Evolutionary conservation across 2,329 filamentous ascomycete species (phyloP), one percentile per base, ranked within the genome.

Genomic region (Fusarium odoratissimum): DNA sequence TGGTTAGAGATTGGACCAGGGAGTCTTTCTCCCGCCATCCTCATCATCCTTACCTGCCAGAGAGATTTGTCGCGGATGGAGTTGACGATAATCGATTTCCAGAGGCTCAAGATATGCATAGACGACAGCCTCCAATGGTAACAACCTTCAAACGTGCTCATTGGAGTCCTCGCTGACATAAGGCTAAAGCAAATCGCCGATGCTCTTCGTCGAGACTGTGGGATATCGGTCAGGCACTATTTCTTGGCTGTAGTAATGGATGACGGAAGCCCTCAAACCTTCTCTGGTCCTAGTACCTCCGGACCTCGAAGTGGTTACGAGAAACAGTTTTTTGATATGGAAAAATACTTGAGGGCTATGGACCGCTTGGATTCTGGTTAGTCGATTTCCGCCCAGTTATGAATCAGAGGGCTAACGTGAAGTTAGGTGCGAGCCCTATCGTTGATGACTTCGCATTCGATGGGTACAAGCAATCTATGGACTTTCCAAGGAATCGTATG

Each of bases 231-330:
- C 16, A 83, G 84, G 57, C 81, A 82, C 67, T 90, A 86, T 75
- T 89, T 90, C 70, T 81, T 90, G 38, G 87, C 85, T 16, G 84
- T 84, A 4, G 80, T 88, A 44, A 80, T 83, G 40, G 85, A 88
- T 33, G 85, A 87, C 64, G 86, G 86, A 25, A 81, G 82, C 21
- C 75, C 82, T 4, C 81, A 83, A 63, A 86, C 83, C 7, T 87
- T 86, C 60, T 82, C 84, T 6, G 85, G 85, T 6, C 85, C 86
- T 1, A 80, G 82, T 21, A 67, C 72, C 17, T 77, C 80, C 44
- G 79, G 79, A 25, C 75, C 83, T 61, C 71, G 82, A 64, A 80
- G 84, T 64, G 75, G 81, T 58, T 75, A 83, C 58, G 77, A 86
- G 52, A 78, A 79, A 5, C 82, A 82, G 28, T 87, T 89, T 64